Conservation (phyloP, 2,329 filamentous ascomycete genomes). For the Exutisphaerella laricina region DNA sequence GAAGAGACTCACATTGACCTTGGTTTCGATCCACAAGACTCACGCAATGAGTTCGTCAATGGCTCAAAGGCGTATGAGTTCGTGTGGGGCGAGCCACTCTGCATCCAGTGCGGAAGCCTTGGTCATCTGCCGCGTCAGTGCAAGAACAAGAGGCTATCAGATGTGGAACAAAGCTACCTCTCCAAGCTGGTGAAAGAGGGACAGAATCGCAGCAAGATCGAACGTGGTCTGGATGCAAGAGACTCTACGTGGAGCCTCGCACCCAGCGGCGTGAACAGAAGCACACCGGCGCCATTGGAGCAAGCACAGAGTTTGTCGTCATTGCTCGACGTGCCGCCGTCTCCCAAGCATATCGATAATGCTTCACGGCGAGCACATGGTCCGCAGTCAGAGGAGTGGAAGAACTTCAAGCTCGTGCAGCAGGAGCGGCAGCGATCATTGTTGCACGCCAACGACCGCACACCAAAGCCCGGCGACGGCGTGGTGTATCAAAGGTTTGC, state of each 20-base stretch:
- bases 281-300: neutral
- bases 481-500: too few species aligned
- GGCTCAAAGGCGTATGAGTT: slow-evolving; percentile 16
- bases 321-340: neutral
- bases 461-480: neutral
- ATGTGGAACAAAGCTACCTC: slow-evolving; percentile 13
- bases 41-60: slow-evolving; percentile 19
- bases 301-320: neutral
- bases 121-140: slow-evolving; percentile 19
- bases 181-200: slow-evolving; percentile 12
- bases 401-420: slow-evolving; percentile 8
- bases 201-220: slow-evolving; percentile 15
- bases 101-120: slow-evolving; percentile 14
- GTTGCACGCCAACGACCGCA: neutral
- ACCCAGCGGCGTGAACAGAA: neutral
- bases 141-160: slow-evolving; percentile 5
- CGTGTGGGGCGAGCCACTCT: slow-evolving; percentile 20
- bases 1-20: neutral
- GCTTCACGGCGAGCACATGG: neutral
- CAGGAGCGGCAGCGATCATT: slow-evolving; percentile 1
- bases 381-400: slow-evolving; percentile 6
- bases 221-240: slow-evolving; percentile 5
- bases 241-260: slow-evolving; percentile 1
- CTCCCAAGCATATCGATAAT: neutral
- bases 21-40: slow-evolving; percentile 12